A percentile compares a stretch with the other conserved stretches of the same genome.
Evolutionary conservation across 2,329 filamentous ascomycete genomes (phyloP).

Genomic region (Thelonectria blattea): DNA sequence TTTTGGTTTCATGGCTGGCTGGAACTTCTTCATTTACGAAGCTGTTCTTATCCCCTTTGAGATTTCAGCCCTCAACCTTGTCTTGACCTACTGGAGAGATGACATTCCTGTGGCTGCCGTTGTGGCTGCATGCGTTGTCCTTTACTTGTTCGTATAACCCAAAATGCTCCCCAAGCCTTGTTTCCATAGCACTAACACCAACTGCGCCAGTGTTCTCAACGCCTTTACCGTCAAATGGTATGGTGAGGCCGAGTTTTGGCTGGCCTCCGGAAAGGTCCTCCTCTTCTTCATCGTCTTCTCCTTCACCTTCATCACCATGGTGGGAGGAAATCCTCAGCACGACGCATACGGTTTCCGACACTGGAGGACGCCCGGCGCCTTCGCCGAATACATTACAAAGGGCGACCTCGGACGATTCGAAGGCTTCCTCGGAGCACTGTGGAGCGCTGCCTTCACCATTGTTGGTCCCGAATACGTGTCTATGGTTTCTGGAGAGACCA

Average conservation of each 20-base stretch:
- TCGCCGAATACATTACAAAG: conserved; percentile 20
- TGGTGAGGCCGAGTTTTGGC: conserved; percentile 25
- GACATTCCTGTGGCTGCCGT: conserved; percentile 24
- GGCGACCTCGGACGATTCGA: conserved; percentile 22
- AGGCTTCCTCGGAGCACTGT: conserved; percentile 20
- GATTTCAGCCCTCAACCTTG: conserved; percentile 24
- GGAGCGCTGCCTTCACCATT: conserved; percentile 55
- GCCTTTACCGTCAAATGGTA: conserved; percentile 25
- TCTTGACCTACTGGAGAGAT: conserved; percentile 24
- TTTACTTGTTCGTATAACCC: conserved; percentile 17
- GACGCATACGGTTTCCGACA: conserved; percentile 26
- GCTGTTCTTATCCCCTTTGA: conserved; percentile 24
- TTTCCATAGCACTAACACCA: neutral
- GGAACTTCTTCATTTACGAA: conserved; percentile 27
- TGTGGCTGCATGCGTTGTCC: conserved; percentile 17
- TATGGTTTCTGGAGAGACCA: conserved; percentile 24
- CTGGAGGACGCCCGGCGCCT: conserved; percentile 23
- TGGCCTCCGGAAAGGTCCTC: conserved; percentile 22
- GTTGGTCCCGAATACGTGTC: conserved; percentile 69
- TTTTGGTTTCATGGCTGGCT: conserved; percentile 26
- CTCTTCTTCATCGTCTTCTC: conserved; percentile 24
- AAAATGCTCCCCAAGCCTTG: too few relatives aligned
- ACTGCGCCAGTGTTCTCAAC: conserved; percentile 9
- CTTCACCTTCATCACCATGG: conserved; percentile 25
- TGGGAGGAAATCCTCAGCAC: conserved; percentile 20